Base-by-base conservation (phyloP, 2,329 filamentous ascomycete species). In the Celoporthe dispersa region DNA sequence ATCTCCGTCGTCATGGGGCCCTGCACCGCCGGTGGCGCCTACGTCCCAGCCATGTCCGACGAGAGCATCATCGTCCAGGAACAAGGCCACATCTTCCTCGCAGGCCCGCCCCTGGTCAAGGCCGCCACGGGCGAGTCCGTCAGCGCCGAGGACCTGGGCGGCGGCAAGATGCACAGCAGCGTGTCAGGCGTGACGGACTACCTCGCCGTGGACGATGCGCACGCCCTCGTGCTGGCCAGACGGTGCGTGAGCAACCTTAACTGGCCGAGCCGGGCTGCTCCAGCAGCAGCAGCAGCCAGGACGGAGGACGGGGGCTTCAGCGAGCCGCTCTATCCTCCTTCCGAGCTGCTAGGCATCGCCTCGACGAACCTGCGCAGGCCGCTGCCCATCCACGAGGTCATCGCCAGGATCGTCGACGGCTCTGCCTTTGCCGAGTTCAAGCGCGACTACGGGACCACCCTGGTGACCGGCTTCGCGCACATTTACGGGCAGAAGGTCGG, bases 81-180 rank as follows among this genome's bases (percentile, higher is more conserved):
- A 66, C 94, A 98, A 80, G 95, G 95, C n/a, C 94, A 97, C 75
- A 97, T 99, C 78, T 99, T 98, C 84, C 88, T 99, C 1, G 95
- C 95, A 0, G 96, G 95, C 0, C 95, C 95, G 25, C 95, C 96
- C 0, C 86, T 99, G 0, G 96, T 99, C 73, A 97, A 98, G 82
- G 96, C 96, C 11, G 95, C 95, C 14, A 99, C 96, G 0, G 96
- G 95, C 16, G 95, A 99, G 81, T 90, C 93, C 39, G 94, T 98
- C 68, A 93, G 89, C 59, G 93, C 93, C 9, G 95, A 99, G 80
- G 94, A 97, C 44, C 87, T 99, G 0, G 95, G 95, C 61, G 95
- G 95, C 67, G 95, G 94, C 37, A 90, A 90, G 75, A 90, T 98
- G 80, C 95, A 99, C 82, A 94, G 92, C 70, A 93, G 94, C 68